These are phyloP conservation scores for Flaveria ramosissima DNA, from an alignment of 129 eudicot genomes.

Conservation along the genomic window DNA sequence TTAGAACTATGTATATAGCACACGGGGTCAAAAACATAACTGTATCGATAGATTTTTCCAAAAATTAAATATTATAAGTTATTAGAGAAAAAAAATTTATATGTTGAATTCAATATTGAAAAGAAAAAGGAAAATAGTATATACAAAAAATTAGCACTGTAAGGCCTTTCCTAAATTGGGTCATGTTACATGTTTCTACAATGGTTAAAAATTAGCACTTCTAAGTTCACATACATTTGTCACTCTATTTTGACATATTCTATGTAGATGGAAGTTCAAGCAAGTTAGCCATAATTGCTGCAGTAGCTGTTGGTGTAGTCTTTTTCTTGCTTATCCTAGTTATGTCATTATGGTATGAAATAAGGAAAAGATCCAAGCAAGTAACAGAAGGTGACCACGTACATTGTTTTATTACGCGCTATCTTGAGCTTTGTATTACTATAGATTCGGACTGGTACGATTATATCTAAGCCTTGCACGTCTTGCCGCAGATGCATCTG, in stretches of 20 bases:
- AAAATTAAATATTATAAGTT: no score
- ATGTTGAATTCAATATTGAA: no score
- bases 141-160: no score
- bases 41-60: no score
- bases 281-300: conserved; percentile 21
- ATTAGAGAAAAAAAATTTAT: no score
- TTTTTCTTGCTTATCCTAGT: conserved; percentile 18
- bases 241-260: neutral
- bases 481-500: conserved; percentile 40
- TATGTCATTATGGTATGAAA: conserved; percentile 17
- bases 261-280: conserved; percentile 44
- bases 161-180: no score
- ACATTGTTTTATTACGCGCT: no score
- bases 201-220: neutral
- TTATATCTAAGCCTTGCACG: neutral
- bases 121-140: no score
- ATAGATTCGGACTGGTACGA: no score
- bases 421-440: neutral
- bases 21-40: no score
- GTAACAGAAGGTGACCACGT: conserved; percentile 38
- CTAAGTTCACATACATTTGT: neutral
- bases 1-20: no score
- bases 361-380: conserved; percentile 31
- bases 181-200: neutral
- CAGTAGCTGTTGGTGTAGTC: conserved; percentile 3